Conservation (phyloP, 768 basidiomycete genomes). For the Cyathus striatus region DNA sequence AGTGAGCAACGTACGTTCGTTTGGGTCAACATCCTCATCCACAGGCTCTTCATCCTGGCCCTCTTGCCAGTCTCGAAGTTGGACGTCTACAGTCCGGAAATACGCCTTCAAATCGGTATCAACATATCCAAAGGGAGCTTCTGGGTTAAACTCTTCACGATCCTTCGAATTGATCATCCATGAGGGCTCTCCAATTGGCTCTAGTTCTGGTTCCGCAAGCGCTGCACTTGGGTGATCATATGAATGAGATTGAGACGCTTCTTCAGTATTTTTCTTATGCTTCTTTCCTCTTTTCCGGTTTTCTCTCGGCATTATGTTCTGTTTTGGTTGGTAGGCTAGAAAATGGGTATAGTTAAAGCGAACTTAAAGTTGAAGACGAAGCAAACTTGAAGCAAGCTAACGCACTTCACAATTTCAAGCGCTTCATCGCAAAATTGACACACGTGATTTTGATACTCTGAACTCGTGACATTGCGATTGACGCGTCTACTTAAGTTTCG, state of each 20-base stretch:
- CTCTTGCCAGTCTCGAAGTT: conserved; percentile 85
- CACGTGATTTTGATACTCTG: background rate
- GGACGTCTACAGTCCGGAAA: conserved; percentile 83
- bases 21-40: conserved; percentile 51
- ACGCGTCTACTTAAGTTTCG: no score
- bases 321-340: no score
- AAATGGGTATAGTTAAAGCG: no score
- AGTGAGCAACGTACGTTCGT: conserved; percentile 51
- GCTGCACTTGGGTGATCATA: conserved; percentile 7
- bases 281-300: conserved; percentile 75
- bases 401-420: background rate
- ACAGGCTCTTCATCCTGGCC: conserved; percentile 29
- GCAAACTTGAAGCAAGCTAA: background rate
- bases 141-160: conserved; percentile 39
- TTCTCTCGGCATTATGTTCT: conserved; percentile 79
- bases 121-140: conserved; percentile 87
- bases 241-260: no score
- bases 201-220: conserved; percentile 8
- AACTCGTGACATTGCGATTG: no score
- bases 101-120: conserved; percentile 91
- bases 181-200: conserved; percentile 44
- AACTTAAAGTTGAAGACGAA: no score
- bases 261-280: conserved; percentile 47
- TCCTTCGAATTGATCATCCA: conserved; percentile 56
- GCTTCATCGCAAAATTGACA: background rate